phyloP scores from a whole-genome alignment of 306 rosid species.

The Bauhinia variegata region DNA sequence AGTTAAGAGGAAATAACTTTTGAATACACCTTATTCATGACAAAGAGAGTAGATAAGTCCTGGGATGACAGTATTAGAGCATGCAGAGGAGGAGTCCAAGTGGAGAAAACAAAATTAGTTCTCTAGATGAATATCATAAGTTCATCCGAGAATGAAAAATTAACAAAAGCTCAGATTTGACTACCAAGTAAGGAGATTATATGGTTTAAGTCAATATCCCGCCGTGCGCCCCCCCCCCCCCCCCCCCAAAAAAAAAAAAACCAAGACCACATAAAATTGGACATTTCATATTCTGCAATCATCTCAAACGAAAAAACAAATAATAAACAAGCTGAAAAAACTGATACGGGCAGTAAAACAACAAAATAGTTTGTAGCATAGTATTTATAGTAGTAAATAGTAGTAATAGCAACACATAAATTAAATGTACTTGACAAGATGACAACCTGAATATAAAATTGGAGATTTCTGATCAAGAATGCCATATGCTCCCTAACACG shows the following conservation, averaged over 20 bases:
- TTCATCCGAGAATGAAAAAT: neutral
- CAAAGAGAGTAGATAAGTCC: constrained; percentile 9
- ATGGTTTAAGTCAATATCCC: neutral
- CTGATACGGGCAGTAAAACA: neutral
- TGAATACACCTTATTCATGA: neutral
- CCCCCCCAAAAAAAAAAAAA: too few relatives aligned
- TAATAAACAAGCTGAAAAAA: neutral
- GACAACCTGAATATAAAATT: constrained; percentile 87
- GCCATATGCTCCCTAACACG: constrained; percentile 86
- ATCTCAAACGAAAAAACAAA: neutral
- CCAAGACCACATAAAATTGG: constrained; percentile 2
- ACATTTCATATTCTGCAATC: neutral
- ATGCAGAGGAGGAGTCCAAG: neutral
- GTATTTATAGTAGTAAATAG: constrained; percentile 5
- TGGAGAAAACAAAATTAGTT: neutral
- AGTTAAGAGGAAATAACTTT: too few relatives aligned
- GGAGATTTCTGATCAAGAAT: constrained; percentile 96
- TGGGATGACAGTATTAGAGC: neutral
- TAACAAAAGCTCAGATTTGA: neutral
- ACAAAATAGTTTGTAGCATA: neutral
- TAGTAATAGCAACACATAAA: constrained; percentile 15
- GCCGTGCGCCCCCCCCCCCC: too few relatives aligned
- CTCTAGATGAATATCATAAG: neutral
- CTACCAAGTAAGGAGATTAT: too few relatives aligned
- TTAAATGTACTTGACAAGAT: constrained; percentile 7